Conservation (phyloP, 805 yeast species). For the Zygoascus biomembranicola region DNA sequence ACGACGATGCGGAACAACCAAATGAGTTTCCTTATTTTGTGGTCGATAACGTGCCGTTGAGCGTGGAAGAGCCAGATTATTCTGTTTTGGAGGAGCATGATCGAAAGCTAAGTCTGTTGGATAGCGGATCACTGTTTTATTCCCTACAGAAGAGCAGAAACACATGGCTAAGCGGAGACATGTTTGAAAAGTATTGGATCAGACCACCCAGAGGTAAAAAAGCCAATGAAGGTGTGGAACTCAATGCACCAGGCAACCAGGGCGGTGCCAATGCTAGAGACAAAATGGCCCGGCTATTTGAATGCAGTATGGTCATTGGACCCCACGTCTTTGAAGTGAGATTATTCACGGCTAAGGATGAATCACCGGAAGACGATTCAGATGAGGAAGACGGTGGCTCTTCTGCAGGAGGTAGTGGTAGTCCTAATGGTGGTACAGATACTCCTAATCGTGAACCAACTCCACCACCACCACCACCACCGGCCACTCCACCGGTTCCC, state of each 20-base stretch:
- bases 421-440: not conserved
- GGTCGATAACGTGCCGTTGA: constrained; percentile 59
- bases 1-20: not conserved
- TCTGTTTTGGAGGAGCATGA: constrained; percentile 41
- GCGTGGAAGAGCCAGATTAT: constrained; percentile 55
- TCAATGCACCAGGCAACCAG: not conserved
- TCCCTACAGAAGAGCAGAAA: constrained; percentile 66
- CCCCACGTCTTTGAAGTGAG: constrained; percentile 77
- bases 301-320: constrained; percentile 62
- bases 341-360: constrained; percentile 79
- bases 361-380: constrained; percentile 31
- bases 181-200: constrained; percentile 77
- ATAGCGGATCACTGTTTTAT: constrained; percentile 41
- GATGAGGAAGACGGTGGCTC: constrained; percentile 16
- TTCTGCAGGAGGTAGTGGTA: not conserved
- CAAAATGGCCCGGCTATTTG: constrained; percentile 81
- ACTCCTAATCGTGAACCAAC: not conserved
- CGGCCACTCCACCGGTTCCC: not conserved
- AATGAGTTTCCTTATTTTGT: constrained; percentile 48
- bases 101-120: constrained; percentile 56
- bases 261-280: constrained; percentile 59
- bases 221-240: constrained; percentile 24
- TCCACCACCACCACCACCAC: not conserved
- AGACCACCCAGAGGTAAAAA: constrained; percentile 53
- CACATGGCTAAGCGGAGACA: constrained; percentile 53